phyloP scores from a whole-genome alignment of 768 basidiomycete species.

The Tephrocybe sp. region DNA sequence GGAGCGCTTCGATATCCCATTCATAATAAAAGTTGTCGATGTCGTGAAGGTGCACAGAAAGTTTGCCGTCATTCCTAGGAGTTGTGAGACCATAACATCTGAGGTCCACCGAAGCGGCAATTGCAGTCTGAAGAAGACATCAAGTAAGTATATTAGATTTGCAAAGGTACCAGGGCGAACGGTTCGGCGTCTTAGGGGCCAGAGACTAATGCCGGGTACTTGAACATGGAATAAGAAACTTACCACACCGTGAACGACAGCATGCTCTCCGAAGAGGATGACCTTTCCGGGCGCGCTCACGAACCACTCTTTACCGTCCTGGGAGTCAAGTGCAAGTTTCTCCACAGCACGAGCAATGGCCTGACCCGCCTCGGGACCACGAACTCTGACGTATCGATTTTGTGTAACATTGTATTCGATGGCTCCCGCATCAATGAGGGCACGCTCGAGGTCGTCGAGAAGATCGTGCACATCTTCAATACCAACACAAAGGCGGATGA shows the following conservation, averaged over 20 bases:
- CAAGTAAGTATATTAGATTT: slow-evolving; percentile 4
- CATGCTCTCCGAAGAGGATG: slow-evolving; percentile 97
- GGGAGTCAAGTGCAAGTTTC: slow-evolving; percentile 48
- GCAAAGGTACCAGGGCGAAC: slow-evolving; percentile 8
- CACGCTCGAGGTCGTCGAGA: slow-evolving; percentile 91
- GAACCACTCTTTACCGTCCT: slow-evolving; percentile 63
- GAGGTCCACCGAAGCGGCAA: slow-evolving; percentile 93
- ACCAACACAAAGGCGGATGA: slow-evolving; percentile 96
- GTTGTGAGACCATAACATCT: slow-evolving; percentile 89
- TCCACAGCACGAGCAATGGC: slow-evolving; percentile 63
- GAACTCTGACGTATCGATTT: slow-evolving; percentile 45
- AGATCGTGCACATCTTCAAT: slow-evolving; percentile 95
- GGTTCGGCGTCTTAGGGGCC: slow-evolving; percentile 5
- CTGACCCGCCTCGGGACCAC: slow-evolving; percentile 32
- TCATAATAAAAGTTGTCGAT: slow-evolving; percentile 74
- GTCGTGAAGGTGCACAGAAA: slow-evolving; percentile 80
- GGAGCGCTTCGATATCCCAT: slow-evolving; percentile 77
- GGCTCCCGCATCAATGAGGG: slow-evolving; percentile 89
- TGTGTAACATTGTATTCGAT: slow-evolving; percentile 60
- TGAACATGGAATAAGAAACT: slow-evolving; percentile 34
- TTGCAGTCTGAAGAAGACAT: slow-evolving; percentile 65
- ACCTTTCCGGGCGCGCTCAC: slow-evolving; percentile 98
- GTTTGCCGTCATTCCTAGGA: slow-evolving; percentile 68
- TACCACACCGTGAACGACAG: slow-evolving; percentile 95
- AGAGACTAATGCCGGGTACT: background rate